These are phyloP conservation scores for Lophiotrema nucula DNA, from an alignment of 495 filamentous ascomycete species.

Conservation along the genomic window DNA sequence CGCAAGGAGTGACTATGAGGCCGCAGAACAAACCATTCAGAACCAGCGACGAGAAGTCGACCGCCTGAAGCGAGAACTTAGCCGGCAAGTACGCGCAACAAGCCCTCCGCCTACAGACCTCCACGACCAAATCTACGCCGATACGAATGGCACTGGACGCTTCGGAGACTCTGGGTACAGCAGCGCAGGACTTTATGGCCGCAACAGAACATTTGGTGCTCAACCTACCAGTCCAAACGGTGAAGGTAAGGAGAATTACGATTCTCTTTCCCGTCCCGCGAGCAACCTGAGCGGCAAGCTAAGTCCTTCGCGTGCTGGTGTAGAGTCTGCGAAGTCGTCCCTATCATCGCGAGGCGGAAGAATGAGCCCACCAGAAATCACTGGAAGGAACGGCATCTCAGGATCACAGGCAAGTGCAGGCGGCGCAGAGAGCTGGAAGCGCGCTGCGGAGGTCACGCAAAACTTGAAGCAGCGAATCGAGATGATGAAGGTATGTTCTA, in stretches of 20 bases:
- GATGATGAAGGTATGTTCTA: conserved; percentile 66
- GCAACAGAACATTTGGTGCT: conserved; percentile 35
- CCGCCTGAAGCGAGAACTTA: conserved; percentile 77
- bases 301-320: conserved; percentile 47
- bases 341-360: conserved; percentile 35
- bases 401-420: conserved; percentile 38
- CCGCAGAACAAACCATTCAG: conserved; percentile 77
- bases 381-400: conserved; percentile 36
- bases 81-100: conserved; percentile 45
- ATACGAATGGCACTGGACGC: conserved; percentile 9
- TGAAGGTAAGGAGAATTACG: conserved; percentile 52
- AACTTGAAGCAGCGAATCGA: conserved; percentile 96
- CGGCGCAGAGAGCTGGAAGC: conserved; percentile 90
- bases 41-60: conserved; percentile 87
- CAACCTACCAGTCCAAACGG: conserved; percentile 24
- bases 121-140: conserved; percentile 36
- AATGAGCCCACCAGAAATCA: conserved; percentile 27
- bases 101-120: conserved; percentile 44
- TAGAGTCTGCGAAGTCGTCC: conserved; percentile 37
- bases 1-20: conserved; percentile 83
- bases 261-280: conserved; percentile 38
- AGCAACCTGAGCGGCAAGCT: conserved; percentile 47
- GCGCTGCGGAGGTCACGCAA: conserved; percentile 97
- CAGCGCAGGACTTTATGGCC: conserved; percentile 44
- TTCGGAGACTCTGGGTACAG: conserved; percentile 38